Percentiles rank a stretch among this genome's conserved stretches.
phyloP scores from a whole-genome alignment of 306 rosid species.

The Cucurbita argyrosperma region DNA sequence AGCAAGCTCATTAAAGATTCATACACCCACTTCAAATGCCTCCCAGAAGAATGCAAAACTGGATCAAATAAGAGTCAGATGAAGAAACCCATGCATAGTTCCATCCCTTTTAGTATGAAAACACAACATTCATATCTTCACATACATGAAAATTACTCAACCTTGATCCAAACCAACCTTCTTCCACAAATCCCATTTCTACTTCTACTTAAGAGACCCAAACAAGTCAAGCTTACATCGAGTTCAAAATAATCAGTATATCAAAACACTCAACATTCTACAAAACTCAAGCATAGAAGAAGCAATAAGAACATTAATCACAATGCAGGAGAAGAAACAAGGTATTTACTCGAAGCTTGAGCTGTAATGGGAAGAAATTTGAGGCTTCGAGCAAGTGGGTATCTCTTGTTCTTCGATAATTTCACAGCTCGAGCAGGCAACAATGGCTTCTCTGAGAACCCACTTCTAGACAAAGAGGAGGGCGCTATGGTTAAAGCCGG shows the following conservation, averaged over 20 bases:
- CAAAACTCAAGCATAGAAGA: neutral
- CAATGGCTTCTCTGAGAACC: constrained; percentile 19
- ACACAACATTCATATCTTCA: neutral
- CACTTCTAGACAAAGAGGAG: constrained; percentile 27
- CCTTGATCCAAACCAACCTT: neutral
- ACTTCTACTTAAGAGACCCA: neutral
- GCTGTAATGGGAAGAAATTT: constrained; percentile 29
- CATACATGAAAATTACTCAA: neutral
- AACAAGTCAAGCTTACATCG: neutral
- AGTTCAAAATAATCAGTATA: neutral
- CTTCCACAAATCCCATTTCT: neutral
- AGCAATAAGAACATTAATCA: neutral
- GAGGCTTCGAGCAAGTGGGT: constrained; percentile 23
- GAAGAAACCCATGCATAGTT: neutral
- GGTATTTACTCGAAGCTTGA: constrained; percentile 41
- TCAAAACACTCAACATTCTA: neutral
- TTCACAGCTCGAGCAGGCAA: constrained; percentile 22
- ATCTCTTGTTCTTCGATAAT: constrained; percentile 20
- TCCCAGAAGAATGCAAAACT: neutral
- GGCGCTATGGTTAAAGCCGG: constrained; percentile 36
- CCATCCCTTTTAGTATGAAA: neutral
- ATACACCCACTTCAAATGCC: neutral
- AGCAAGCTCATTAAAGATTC: neutral
- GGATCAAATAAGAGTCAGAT: neutral
- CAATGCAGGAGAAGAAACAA: too few relatives aligned